Evolutionary conservation across 352 stramenopile species (phyloP).

Genomic region (Phytophthora idaei): DNA sequence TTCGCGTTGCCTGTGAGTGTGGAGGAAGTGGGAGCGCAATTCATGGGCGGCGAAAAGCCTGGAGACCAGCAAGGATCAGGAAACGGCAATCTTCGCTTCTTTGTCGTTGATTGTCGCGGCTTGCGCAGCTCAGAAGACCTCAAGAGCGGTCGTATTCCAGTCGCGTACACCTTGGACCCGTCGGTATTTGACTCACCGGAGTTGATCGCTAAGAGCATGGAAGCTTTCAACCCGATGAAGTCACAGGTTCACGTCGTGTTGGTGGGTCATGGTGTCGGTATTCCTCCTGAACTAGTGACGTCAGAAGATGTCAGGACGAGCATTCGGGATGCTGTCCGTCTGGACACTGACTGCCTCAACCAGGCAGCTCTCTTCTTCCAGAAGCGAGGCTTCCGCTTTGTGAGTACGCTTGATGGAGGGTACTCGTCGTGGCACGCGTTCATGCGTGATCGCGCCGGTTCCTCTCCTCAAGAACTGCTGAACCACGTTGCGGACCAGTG

Average conservation of each 20-base stretch:
- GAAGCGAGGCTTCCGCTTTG: slow-evolving; percentile 83
- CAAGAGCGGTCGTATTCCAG: slow-evolving; percentile 78
- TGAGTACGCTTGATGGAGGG: slow-evolving; percentile 75
- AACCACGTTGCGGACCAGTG: slow-evolving; percentile 73
- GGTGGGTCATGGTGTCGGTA: slow-evolving; percentile 71
- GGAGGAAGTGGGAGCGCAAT: slow-evolving; percentile 66
- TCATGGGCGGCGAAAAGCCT: slow-evolving; percentile 66
- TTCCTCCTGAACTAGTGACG: slow-evolving; percentile 63
- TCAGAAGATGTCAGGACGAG: slow-evolving; percentile 76
- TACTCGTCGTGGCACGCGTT: slow-evolving; percentile 87
- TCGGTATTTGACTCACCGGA: slow-evolving; percentile 84
- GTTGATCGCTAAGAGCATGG: slow-evolving; percentile 75
- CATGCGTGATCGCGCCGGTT: slow-evolving; percentile 67
- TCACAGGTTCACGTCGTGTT: slow-evolving; percentile 79
- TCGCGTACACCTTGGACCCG: slow-evolving; percentile 77
- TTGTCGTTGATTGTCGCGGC: slow-evolving; percentile 79
- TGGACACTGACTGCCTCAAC: slow-evolving; percentile 75
- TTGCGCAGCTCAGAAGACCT: slow-evolving; percentile 79
- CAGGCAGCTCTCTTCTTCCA: slow-evolving; percentile 83
- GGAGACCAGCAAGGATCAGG: slow-evolving; percentile 29
- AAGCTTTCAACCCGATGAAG: slow-evolving; percentile 73
- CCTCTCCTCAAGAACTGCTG: slow-evolving; percentile 68
- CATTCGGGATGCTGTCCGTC: slow-evolving; percentile 73
- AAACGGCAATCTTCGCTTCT: slow-evolving; percentile 51
- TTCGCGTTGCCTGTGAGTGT: slow-evolving; percentile 75